Conservation (phyloP, 371 early-diverging fungal genomes). For the Mortierella sp. region DNA sequence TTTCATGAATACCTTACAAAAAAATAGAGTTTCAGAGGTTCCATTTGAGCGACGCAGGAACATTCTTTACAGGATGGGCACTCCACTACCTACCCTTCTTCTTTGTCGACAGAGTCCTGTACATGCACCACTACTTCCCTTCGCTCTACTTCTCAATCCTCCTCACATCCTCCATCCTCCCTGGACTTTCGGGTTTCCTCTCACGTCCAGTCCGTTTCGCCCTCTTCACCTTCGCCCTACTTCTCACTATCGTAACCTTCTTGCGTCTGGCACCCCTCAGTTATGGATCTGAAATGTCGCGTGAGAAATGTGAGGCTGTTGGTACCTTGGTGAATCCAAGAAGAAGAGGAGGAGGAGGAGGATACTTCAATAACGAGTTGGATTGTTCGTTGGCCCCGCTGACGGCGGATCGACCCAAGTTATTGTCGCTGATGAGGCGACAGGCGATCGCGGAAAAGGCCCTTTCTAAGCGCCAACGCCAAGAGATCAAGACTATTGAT, state of each 20-base stretch:
- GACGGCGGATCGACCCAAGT: not conserved
- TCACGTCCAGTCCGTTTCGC: slow-evolving; percentile 16
- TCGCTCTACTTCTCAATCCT: slow-evolving; percentile 40
- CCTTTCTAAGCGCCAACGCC: not conserved
- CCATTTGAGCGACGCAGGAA: slow-evolving; percentile 12
- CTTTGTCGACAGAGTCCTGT: slow-evolving; percentile 19
- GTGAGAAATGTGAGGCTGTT: slow-evolving; percentile 24
- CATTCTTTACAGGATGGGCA: slow-evolving; percentile 35
- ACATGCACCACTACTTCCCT: slow-evolving; percentile 43
- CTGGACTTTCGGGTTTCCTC: slow-evolving; percentile 20
- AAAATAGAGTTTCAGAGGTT: slow-evolving; percentile 19
- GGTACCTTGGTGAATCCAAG: not conserved
- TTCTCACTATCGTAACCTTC: slow-evolving; percentile 1
- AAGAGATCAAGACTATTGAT: not conserved
- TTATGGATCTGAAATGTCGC: slow-evolving; percentile 22
- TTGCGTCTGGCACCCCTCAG: slow-evolving; percentile 26
- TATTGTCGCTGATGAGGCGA: not conserved
- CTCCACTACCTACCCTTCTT: slow-evolving; percentile 38
- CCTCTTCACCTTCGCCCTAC: not conserved
- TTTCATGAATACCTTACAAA: too few species aligned
- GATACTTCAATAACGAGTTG: not conserved
- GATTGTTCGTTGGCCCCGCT: slow-evolving; percentile 25
- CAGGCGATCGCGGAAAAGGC: not conserved
- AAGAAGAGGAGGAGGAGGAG: not conserved
- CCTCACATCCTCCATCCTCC: slow-evolving; percentile 23